A percentile compares a stretch with the other conserved stretches of the same genome.
These are phyloP conservation scores for Trichocomaceae sp. DNA, from an alignment of 2,329 filamentous ascomycete genomes.

Conservation along the genomic window DNA sequence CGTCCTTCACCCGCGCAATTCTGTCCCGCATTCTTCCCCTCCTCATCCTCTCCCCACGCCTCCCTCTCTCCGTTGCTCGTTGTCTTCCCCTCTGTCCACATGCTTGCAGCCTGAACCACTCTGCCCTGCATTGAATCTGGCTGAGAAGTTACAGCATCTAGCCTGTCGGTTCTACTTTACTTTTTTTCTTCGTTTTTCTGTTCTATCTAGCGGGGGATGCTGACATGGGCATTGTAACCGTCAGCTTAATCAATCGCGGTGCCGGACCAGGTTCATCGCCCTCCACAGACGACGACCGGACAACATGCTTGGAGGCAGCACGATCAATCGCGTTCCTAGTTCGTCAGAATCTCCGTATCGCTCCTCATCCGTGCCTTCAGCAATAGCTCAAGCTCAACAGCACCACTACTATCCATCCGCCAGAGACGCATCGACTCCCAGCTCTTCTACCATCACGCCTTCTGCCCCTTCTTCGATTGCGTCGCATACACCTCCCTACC, in stretches of 20 bases:
- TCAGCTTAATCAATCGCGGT: conserved; percentile 61
- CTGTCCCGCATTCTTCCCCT: conserved; percentile 5
- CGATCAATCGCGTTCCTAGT: conserved; percentile 24
- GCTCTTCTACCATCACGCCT: conserved; percentile 31
- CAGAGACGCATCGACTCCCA: conserved; percentile 30
- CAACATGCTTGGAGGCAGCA: conserved; percentile 56
- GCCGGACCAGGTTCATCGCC: conserved; percentile 64
- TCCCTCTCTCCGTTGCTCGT: background rate
- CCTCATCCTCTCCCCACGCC: background rate
- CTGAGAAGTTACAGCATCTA: background rate
- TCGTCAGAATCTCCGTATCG: conserved; percentile 32
- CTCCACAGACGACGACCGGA: conserved; percentile 35
- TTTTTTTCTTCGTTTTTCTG: background rate
- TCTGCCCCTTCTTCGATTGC: conserved; percentile 26
- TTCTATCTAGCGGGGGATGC: conserved; percentile 19
- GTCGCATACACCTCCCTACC: conserved; percentile 27
- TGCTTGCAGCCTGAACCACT: background rate
- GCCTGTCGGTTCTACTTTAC: background rate
- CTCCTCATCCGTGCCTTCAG: conserved; percentile 23
- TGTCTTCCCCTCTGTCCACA: background rate
- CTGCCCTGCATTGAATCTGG: conserved; percentile 5
- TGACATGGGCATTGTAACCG: conserved; percentile 57
- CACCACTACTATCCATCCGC: conserved; percentile 15
- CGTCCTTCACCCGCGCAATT: background rate
- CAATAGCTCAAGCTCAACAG: conserved; percentile 18